Evolutionary conservation across 805 yeast genomes (phyloP).

Genomic region (Millerozyma miso): DNA sequence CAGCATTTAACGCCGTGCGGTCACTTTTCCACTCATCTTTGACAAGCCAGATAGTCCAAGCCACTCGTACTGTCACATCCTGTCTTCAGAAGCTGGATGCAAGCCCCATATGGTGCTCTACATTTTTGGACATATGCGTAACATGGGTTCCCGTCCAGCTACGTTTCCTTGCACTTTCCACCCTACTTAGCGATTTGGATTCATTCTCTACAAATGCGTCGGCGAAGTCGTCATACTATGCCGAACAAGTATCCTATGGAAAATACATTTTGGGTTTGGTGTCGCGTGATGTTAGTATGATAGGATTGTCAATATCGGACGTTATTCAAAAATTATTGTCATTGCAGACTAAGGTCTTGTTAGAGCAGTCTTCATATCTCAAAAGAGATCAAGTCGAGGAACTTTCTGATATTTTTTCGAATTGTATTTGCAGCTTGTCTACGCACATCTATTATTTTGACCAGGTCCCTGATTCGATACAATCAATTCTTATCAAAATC

Average conservation of each 20-base stretch:
- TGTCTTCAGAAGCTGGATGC: conserved; percentile 27
- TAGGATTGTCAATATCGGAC: conserved; percentile 84
- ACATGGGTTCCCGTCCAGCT: conserved; percentile 78
- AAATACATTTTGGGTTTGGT: conserved; percentile 53
- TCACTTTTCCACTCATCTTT: conserved; percentile 62
- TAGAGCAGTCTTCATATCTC: conserved; percentile 19
- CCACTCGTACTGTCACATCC: conserved; percentile 50
- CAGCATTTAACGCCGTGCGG: conserved; percentile 48
- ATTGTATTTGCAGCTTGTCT: conserved; percentile 65
- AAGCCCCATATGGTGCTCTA: conserved; percentile 46
- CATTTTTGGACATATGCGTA: conserved; percentile 60
- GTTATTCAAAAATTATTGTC: conserved; percentile 56
- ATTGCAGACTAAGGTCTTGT: conserved; percentile 40
- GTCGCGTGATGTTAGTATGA: conserved; percentile 75
- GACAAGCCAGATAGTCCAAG: conserved; percentile 53
- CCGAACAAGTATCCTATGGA: conserved; percentile 38
- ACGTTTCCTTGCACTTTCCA: conserved; percentile 59
- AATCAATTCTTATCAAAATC: conserved; percentile 53
- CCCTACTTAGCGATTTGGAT: conserved; percentile 31
- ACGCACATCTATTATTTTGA: conserved; percentile 81
- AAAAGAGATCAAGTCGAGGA: conserved; percentile 18
- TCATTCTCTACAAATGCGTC: conserved; percentile 15
- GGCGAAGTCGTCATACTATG: conserved; percentile 11
- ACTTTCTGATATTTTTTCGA: conserved; percentile 43
- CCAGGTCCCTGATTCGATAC: conserved; percentile 78